Percentiles rank a stretch among this genome's conserved stretches.
Conservation (phyloP, 345 rosid genomes). For the Kernera saxatilis region DNA sequence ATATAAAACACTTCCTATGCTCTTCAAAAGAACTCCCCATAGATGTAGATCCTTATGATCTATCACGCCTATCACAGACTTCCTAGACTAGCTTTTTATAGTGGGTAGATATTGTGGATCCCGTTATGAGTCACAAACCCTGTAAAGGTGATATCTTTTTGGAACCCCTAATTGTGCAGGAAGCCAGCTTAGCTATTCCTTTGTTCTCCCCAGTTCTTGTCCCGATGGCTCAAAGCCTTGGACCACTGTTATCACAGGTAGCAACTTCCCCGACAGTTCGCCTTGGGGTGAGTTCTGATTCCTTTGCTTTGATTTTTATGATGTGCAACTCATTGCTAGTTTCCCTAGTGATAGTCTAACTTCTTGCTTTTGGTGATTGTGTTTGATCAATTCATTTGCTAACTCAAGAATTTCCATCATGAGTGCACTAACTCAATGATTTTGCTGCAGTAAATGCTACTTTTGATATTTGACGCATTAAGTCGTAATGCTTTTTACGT, state of each 20-base stretch:
- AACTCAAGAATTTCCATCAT: background rate
- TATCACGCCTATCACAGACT: background rate
- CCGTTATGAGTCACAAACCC: background rate
- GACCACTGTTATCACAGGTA: slow-evolving; percentile 78
- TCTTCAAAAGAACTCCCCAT: background rate
- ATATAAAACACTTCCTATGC: background rate
- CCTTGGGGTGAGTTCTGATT: slow-evolving; percentile 59
- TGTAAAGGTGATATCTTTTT: background rate
- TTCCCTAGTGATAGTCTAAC: background rate
- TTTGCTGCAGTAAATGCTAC: background rate
- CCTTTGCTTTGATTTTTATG: background rate
- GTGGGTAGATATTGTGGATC: background rate
- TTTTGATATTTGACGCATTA: background rate
- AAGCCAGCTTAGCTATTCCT: slow-evolving; percentile 84
- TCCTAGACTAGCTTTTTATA: background rate
- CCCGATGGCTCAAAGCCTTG: slow-evolving; percentile 89
- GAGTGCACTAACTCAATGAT: background rate
- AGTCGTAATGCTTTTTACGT: background rate
- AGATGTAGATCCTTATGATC: background rate
- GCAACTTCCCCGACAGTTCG: slow-evolving; percentile 73
- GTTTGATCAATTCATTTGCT: background rate
- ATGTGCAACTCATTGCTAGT: background rate
- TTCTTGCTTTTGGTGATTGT: background rate
- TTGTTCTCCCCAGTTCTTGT: slow-evolving; percentile 93
- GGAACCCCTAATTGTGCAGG: slow-evolving; percentile 42